These are phyloP conservation scores for Lactarius hengduanensis DNA, from an alignment of 768 basidiomycete genomes.

Conservation along the genomic window DNA sequence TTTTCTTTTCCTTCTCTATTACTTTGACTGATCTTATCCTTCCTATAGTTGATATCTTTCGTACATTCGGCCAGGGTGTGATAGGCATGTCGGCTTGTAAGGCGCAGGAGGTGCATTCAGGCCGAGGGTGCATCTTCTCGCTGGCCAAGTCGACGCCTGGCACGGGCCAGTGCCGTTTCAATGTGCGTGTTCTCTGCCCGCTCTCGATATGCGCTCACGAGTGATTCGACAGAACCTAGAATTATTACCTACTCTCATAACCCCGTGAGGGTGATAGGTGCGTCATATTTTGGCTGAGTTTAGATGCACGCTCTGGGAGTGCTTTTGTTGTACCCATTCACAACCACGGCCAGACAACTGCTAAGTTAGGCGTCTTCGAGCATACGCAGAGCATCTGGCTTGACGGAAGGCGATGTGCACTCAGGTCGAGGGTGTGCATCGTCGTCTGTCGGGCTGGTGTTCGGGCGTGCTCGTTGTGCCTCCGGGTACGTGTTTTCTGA, in stretches of 20 bases:
- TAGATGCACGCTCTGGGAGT: neutral
- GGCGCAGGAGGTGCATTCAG: constrained; percentile 10
- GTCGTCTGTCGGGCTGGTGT: constrained; percentile 4
- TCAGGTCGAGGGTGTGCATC: constrained; percentile 12
- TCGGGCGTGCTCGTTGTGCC: neutral
- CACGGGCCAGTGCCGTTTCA: too few relatives aligned
- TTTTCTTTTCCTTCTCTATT: neutral
- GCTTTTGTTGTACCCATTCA: neutral
- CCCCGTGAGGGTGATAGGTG: neutral
- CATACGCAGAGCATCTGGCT: neutral
- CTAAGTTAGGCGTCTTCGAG: neutral
- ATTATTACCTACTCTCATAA: neutral
- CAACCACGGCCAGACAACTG: neutral
- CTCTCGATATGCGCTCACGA: neutral
- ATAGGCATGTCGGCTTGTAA: neutral
- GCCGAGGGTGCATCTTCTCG: constrained; percentile 11
- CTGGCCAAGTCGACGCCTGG: neutral
- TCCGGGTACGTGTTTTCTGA: neutral
- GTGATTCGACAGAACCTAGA: neutral
- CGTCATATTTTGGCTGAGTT: neutral
- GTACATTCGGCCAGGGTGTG: neutral
- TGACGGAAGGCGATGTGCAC: neutral
- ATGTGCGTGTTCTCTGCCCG: neutral
- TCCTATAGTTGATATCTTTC: neutral
- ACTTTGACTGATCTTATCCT: neutral